Conservation (phyloP, 306 rosid genomes). For the Gastrolobium bilobum region DNA sequence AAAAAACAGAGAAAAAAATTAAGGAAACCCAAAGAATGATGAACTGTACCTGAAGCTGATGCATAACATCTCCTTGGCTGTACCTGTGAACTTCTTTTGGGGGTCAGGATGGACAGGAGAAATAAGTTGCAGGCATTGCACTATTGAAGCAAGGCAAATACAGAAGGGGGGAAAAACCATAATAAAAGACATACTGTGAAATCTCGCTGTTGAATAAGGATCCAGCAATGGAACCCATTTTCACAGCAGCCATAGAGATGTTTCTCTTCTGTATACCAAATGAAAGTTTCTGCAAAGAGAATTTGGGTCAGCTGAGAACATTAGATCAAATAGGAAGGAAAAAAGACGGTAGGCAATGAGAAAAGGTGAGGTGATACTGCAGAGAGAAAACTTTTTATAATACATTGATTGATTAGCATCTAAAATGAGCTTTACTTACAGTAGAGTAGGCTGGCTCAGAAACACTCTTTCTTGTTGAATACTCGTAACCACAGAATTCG, state of each 20-base stretch:
- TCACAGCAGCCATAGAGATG: conserved; percentile 57
- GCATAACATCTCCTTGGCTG: conserved; percentile 75
- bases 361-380: neutral
- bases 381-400: conserved; percentile 30
- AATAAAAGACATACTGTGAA: conserved; percentile 58
- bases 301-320: conserved; percentile 38
- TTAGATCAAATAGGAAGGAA: neutral
- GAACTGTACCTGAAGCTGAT: conserved; percentile 80
- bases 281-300: conserved; percentile 51
- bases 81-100: conserved; percentile 62
- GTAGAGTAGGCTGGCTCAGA: conserved; percentile 52
- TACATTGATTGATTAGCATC: conserved; percentile 28
- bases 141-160: conserved; percentile 27
- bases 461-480: conserved; percentile 54
- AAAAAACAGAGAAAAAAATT: neutral
- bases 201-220: conserved; percentile 51
- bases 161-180: neutral
- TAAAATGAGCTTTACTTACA: conserved; percentile 62
- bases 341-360: conserved; percentile 26
- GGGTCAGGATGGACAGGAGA: conserved; percentile 25
- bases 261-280: conserved; percentile 61
- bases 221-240: conserved; percentile 55
- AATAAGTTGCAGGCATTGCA: conserved; percentile 44
- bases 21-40: conserved; percentile 34
- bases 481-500: conserved; percentile 46